These are phyloP conservation scores for Mortierella polycephala DNA, from an alignment of 371 early-diverging fungal genomes.

Conservation along the genomic window DNA sequence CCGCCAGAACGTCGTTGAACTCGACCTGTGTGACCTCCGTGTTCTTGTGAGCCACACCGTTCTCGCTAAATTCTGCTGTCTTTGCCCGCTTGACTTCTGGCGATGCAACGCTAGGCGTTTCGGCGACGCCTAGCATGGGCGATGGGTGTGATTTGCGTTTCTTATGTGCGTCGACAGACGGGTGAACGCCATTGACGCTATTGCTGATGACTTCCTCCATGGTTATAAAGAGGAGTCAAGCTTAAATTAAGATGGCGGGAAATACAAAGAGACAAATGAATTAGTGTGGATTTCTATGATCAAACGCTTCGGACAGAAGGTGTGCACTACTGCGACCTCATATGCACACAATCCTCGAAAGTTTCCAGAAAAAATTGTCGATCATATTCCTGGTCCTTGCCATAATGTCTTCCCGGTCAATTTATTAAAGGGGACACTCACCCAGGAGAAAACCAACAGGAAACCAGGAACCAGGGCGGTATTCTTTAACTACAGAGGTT, in stretches of 20 bases:
- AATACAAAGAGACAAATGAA: too few relatives aligned
- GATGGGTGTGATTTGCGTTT: conserved; percentile 48
- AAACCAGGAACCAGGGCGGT: too few relatives aligned
- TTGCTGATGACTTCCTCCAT: conserved; percentile 15
- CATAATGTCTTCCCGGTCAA: too few relatives aligned
- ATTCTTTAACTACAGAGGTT: too few relatives aligned
- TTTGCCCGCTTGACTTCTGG: conserved; percentile 37
- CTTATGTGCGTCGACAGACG: conserved; percentile 13
- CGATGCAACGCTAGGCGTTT: conserved; percentile 18
- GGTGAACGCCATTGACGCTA: conserved; percentile 19
- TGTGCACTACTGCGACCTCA: too few relatives aligned
- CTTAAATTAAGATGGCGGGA: neutral
- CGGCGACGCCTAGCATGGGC: conserved; percentile 27
- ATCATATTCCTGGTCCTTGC: too few relatives aligned
- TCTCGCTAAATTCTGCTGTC: conserved; percentile 32
- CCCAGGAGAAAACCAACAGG: too few relatives aligned
- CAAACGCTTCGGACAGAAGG: too few relatives aligned
- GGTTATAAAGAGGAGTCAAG: neutral
- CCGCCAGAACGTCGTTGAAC: conserved; percentile 31
- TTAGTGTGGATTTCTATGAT: too few relatives aligned
- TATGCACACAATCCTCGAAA: too few relatives aligned
- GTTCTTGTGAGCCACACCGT: conserved; percentile 16
- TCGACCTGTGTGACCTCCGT: conserved; percentile 38
- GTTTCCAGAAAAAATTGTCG: too few relatives aligned
- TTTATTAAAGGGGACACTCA: too few relatives aligned